phyloP scores from a whole-genome alignment of 1,284 basidiomycete species.

The Heliocybe sulcata region DNA sequence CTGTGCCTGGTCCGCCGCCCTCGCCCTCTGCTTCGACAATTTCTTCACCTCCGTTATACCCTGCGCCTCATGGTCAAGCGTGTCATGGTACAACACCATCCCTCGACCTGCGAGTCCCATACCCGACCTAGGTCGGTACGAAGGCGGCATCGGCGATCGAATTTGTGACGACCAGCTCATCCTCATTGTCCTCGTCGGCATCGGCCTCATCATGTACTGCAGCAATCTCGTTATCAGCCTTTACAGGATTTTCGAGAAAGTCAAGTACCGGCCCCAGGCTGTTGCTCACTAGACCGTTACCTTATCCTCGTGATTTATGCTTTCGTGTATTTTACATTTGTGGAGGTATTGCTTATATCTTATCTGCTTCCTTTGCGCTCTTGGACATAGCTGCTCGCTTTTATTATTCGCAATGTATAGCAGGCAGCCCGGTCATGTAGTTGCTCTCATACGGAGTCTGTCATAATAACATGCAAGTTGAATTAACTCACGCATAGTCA shows the following conservation, averaged over 20 bases:
- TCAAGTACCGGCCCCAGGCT: conserved; percentile 63
- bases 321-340: not conserved
- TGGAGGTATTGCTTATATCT: not conserved
- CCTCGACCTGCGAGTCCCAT: conserved; percentile 37
- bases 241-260: conserved; percentile 85
- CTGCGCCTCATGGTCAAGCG: conserved; percentile 53
- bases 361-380: not conserved
- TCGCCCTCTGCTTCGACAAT: conserved; percentile 86
- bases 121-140: conserved; percentile 27
- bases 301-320: not conserved
- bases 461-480: too few relatives aligned
- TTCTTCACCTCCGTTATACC: conserved; percentile 84
- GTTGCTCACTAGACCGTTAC: not conserved
- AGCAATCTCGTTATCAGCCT: conserved; percentile 77
- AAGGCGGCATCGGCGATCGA: conserved; percentile 41
- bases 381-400: too few relatives aligned
- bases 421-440: too few relatives aligned
- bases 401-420: too few relatives aligned
- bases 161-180: conserved; percentile 69
- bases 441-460: too few relatives aligned
- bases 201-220: conserved; percentile 73
- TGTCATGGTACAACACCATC: conserved; percentile 65
- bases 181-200: conserved; percentile 67
- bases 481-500: too few relatives aligned
- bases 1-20: conserved; percentile 86